Evolutionary conservation across 164 flowering plant genomes (phyloP).

Genomic region (Cinnamomum chago): DNA sequence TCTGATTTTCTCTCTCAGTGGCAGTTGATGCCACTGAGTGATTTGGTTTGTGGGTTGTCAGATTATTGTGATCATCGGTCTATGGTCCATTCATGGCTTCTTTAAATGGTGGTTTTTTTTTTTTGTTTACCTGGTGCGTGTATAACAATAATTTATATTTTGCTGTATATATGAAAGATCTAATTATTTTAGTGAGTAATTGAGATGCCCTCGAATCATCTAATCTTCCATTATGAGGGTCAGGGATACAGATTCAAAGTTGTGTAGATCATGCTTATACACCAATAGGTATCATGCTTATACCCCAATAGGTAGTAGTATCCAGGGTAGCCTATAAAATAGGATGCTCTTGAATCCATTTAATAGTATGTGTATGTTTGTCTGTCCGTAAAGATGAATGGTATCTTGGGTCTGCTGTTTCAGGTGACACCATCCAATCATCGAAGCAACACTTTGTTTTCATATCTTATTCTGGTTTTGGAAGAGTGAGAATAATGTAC

Average conservation of each 20-base stretch:
- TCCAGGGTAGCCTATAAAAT: too few relatives aligned
- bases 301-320: too few relatives aligned
- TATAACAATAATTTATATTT: too few relatives aligned
- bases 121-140: too few relatives aligned
- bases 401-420: slow-evolving; percentile 3
- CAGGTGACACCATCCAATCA: slow-evolving; percentile 22
- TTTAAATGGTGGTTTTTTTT: too few relatives aligned
- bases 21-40: neutral
- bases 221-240: too few relatives aligned
- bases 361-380: neutral
- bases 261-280: too few relatives aligned
- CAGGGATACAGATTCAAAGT: too few relatives aligned
- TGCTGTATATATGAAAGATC: too few relatives aligned
- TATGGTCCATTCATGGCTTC: neutral
- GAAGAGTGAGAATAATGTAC: slow-evolving; percentile 55
- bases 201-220: too few relatives aligned
- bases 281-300: too few relatives aligned
- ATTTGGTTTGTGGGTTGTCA: neutral
- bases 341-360: neutral
- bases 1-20: neutral
- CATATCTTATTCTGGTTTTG: slow-evolving; percentile 15
- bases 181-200: too few relatives aligned
- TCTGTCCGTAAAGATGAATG: neutral
- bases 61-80: neutral
- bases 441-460: neutral